Base-by-base conservation (phyloP, 495 filamentous ascomycete species). In the Poronia punctata region DNA sequence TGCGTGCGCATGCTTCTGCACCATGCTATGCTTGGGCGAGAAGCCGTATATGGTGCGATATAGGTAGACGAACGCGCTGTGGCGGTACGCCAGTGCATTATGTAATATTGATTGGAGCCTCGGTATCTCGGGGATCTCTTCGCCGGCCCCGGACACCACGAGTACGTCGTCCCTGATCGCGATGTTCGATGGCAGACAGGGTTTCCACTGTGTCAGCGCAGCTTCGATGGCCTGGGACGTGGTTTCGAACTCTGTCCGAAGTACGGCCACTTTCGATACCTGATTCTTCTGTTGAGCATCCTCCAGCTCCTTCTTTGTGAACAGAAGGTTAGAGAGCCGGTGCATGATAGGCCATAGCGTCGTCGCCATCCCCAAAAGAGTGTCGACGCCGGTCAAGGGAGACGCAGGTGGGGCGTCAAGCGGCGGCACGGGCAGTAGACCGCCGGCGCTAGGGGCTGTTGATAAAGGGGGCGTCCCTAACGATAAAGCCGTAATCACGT, bases 261-360 rank as follows among this genome's bases (percentile, higher is more conserved):
- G 58, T 10, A 70, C 72, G 10, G 66, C 68, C 33, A 67, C 64
- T 53, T 76, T 76, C 14, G 72, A 61, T 10, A 56, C 44, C 25
- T 52, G 44, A 15, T 70, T 57, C 31, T 36, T 43, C 28, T 17
- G 43, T 22, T 36, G 35, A 16, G 73, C 69, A 10, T 49, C 55
- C 28, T 72, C 61, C 28, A 78, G 59, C 19, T 71, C 69, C 10
- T 48, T 60, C 44, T 77, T 76, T 7, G 74, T 61, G 1, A 67
- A 68, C 5, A 70, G 59, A 2, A 81, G 59, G 45, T 68, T 69
- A 1, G 75, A 75, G 5, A 81, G 62, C 1, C 77, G 72, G 49
- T 81, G 75, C 46, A 79, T 76, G 27, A 80, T 70, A 19, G 76
- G 77, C 77, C 77, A 81, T 0, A 81, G 52, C 20, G 77, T 75